These are phyloP conservation scores for Paracoccidioides brasiliensis DNA, from an alignment of 2,329 filamentous ascomycete species.

Conservation along the genomic window DNA sequence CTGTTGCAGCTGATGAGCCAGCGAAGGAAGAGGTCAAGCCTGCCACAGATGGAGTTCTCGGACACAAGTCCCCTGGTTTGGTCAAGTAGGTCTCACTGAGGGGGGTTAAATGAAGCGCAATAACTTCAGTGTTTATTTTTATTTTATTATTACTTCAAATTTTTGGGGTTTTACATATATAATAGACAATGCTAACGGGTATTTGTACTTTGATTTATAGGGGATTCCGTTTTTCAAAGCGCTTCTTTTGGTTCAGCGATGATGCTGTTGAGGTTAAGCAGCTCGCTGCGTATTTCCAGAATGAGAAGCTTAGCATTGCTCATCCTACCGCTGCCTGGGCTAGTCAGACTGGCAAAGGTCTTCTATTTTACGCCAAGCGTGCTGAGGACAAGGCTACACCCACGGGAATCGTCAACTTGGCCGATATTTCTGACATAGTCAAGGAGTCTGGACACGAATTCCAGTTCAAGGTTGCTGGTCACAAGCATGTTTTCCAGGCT, in stretches of 20 bases:
- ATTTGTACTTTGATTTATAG: constrained; percentile 31
- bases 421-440: constrained; percentile 57
- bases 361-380: constrained; percentile 83
- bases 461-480: constrained; percentile 66
- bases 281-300: constrained; percentile 65
- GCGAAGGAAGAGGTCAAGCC: constrained; percentile 41
- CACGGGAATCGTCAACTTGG: constrained; percentile 70
- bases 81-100: constrained; percentile 58
- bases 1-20: constrained; percentile 21
- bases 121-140: too few species aligned
- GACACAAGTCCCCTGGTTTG: constrained; percentile 79
- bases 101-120: too few species aligned
- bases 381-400: constrained; percentile 68
- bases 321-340: constrained; percentile 81
- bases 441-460: constrained; percentile 71
- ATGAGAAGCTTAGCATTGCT: constrained; percentile 69
- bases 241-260: constrained; percentile 76
- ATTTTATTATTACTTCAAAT: background rate
- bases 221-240: constrained; percentile 82
- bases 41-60: constrained; percentile 69
- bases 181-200: background rate
- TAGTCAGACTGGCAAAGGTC: constrained; percentile 84
- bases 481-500: constrained; percentile 94
- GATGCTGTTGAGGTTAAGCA: constrained; percentile 62
- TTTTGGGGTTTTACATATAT: background rate